Evolutionary conservation across 108 stramenopile genomes (phyloP).

Genomic region (Skeletonema potamos): DNA sequence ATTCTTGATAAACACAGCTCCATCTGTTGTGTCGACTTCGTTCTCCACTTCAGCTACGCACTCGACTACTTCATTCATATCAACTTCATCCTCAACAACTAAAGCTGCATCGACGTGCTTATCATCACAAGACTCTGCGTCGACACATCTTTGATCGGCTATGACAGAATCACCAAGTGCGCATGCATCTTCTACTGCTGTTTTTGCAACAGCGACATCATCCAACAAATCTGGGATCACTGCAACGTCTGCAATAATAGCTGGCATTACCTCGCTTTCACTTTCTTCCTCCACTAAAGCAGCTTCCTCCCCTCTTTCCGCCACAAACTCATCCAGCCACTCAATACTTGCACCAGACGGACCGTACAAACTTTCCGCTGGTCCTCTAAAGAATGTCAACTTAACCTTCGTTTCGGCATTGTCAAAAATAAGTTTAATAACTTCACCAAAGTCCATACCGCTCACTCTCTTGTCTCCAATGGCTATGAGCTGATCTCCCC

Average conservation of each 20-base stretch:
- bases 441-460: constrained; percentile 69
- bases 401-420: constrained; percentile 31
- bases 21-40: not conserved
- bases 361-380: constrained; percentile 67
- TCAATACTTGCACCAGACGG: constrained; percentile 64
- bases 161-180: not conserved
- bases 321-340: constrained; percentile 62
- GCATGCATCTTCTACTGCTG: not conserved
- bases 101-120: not conserved
- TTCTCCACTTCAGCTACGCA: not conserved
- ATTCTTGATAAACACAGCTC: too few species aligned
- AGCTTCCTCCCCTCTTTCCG: constrained; percentile 44
- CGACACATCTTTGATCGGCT: not conserved
- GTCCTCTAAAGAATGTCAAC: constrained; percentile 66
- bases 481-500: constrained; percentile 69
- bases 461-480: constrained; percentile 55
- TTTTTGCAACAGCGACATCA: not conserved
- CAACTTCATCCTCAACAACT: not conserved
- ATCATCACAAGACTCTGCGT: not conserved
- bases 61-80: not conserved
- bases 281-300: not conserved
- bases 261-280: not conserved
- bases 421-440: constrained; percentile 61
- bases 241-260: not conserved
- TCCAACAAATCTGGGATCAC: not conserved